A percentile compares a stretch with the other conserved stretches of the same genome.
Evolutionary conservation across 768 basidiomycete genomes (phyloP).

Genomic region (Boletales sp.): DNA sequence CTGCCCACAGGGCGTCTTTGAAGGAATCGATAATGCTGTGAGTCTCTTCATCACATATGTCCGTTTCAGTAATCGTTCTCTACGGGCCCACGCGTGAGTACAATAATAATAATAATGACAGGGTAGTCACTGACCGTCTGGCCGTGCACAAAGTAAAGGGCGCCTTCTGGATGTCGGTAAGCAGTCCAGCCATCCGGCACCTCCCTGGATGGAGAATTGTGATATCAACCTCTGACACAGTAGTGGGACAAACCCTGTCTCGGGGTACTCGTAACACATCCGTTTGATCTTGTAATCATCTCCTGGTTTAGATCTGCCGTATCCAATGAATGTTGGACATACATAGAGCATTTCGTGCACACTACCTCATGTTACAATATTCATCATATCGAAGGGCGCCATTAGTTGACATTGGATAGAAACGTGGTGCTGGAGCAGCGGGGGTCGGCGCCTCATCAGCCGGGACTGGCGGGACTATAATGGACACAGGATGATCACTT

Average conservation of each 20-base stretch:
- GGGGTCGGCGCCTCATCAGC: background rate
- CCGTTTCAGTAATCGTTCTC: slow-evolving; percentile 53
- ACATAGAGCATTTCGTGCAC: background rate
- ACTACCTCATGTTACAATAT: slow-evolving; percentile 9
- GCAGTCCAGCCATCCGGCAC: slow-evolving; percentile 41
- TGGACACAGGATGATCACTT: background rate
- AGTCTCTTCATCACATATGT: slow-evolving; percentile 40
- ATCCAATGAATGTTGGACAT: background rate
- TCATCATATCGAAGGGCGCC: slow-evolving; percentile 11
- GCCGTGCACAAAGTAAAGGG: slow-evolving; percentile 50
- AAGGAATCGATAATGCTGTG: slow-evolving; percentile 35
- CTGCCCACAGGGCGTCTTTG: slow-evolving; percentile 14
- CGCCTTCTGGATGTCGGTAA: slow-evolving; percentile 57
- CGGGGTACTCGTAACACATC: slow-evolving; percentile 16
- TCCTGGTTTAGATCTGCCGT: background rate
- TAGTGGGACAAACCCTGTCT: slow-evolving; percentile 16
- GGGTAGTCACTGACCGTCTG: slow-evolving; percentile 35
- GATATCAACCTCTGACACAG: background rate
- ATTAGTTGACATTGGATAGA: slow-evolving; percentile 14
- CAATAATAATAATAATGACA: background rate
- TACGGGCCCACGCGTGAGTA: slow-evolving; percentile 27
- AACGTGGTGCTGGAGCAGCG: background rate
- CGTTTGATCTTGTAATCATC: slow-evolving; percentile 7
- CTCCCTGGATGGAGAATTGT: slow-evolving; percentile 1
- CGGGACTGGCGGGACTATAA: slow-evolving; percentile 2